Conservation (phyloP, 148 eudicot species). For the Beta vulgaris region DNA sequence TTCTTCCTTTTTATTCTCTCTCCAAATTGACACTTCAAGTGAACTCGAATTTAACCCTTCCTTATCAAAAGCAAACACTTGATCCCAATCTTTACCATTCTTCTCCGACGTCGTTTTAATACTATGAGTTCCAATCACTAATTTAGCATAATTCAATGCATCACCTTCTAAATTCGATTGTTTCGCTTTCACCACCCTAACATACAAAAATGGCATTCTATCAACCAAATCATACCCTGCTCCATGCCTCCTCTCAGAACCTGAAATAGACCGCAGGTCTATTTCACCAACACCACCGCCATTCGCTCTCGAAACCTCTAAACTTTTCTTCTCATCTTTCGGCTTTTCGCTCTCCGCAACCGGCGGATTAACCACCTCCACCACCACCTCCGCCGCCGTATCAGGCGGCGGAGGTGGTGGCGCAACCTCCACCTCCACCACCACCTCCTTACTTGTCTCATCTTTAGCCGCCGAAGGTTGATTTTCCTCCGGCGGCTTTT, state of each 20-base stretch:
- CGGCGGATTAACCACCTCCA: conserved; percentile 29
- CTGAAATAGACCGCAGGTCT: conserved; percentile 39
- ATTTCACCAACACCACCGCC: conserved; percentile 21
- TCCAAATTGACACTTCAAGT: conserved; percentile 62
- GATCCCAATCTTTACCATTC: conserved; percentile 65
- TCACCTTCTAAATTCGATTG: conserved; percentile 37
- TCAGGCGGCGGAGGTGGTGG: conserved; percentile 22
- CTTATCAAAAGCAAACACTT: conserved; percentile 80
- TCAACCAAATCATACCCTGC: conserved; percentile 70
- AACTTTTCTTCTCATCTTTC: conserved; percentile 29
- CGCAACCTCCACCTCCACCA: conserved; percentile 22
- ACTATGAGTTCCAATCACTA: conserved; percentile 74
- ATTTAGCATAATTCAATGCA: conserved; percentile 46
- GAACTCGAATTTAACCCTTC: conserved; percentile 72
- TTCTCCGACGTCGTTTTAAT: conserved; percentile 50
- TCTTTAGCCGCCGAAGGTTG: conserved; percentile 20
- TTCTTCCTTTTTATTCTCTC: conserved; percentile 31
- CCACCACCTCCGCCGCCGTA: conserved; percentile 25
- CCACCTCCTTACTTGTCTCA: conserved; percentile 19
- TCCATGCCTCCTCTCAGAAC: conserved; percentile 32
- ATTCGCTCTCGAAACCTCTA: neutral
- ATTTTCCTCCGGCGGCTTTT: conserved; percentile 20
- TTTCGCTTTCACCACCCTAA: conserved; percentile 73
- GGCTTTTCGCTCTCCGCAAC: conserved; percentile 27
- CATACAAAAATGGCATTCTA: conserved; percentile 75